Evolutionary conservation across 768 basidiomycete genomes (phyloP), one percentile per base, ranked within the genome.

Genomic region (Leccinum truebloodii): DNA sequence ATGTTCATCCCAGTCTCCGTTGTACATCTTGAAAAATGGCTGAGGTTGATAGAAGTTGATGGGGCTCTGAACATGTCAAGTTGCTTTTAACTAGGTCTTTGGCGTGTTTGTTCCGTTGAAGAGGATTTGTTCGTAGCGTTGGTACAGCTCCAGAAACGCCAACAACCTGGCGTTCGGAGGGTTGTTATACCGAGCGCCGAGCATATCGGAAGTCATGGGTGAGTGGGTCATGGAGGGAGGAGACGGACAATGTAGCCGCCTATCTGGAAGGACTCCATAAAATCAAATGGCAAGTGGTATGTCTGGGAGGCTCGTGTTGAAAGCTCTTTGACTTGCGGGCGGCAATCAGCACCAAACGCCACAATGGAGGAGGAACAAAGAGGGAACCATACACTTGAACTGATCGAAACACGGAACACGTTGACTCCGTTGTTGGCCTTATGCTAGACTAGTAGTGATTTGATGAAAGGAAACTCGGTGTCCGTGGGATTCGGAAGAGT

Each of bases 91-190:
- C 39, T 28, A 28, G 20, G 14, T 32, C 20, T 26, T 51, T 30
- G 48, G 18, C n/a, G 52, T 18, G 55, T 37, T 32, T n/a, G 26
- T 12, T 60, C 58, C 56, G 54, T 22, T 32, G 56, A 54, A 56
- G 13, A 35, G 1, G 12, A 34, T 34, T 58, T 56, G 35, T 53
- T 22, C 35, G 49, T 52, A 54, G 57, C 48, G 54, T 62, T 66
- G 69, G 69, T 41, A 61, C 52, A 50, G 57, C 41, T 20, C 44
- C 61, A 52, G 57, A 67, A 44, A 57, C 41, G 67, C 67, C 59
- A 69, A 55, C 39, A 3, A 57, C 59, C 56, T 30, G 30, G 30
- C 30, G 30, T 30, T 30, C 30, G 30, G 30, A 30, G 30, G 30
- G 30, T 30, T 30, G 30, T 10, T 8, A 13, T 24, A 24, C 55